These are phyloP conservation scores for Pigoraptor vietnamica DNA, from an alignment of 78 protist genomes.

Conservation along the genomic window DNA sequence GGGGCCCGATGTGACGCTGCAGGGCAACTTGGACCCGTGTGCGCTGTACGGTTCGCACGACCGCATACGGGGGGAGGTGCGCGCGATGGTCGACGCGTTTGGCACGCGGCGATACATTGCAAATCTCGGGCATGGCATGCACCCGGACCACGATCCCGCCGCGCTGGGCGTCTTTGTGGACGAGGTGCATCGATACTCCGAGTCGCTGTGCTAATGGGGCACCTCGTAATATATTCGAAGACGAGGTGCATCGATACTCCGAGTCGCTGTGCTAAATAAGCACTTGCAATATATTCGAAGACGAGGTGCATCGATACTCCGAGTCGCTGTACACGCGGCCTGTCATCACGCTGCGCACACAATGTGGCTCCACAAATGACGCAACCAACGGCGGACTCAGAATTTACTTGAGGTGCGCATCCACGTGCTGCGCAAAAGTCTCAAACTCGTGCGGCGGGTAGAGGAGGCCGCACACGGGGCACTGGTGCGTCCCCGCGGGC, in stretches of 20 bases:
- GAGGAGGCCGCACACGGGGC: not conserved
- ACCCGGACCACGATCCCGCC: slow-evolving; percentile 54
- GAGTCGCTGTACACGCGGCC: not conserved
- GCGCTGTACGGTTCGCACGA: slow-evolving; percentile 45
- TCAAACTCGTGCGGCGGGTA: not conserved
- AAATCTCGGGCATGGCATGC: slow-evolving; percentile 83
- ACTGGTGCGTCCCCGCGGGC: not conserved
- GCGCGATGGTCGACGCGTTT: slow-evolving; percentile 42
- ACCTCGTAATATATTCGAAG: too few relatives aligned
- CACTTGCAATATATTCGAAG: too few relatives aligned
- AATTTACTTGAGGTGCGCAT: not conserved
- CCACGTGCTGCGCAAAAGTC: not conserved
- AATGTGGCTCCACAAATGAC: not conserved
- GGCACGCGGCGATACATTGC: slow-evolving; percentile 51
- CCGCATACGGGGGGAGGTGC: slow-evolving; percentile 27
- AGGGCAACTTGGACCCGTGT: slow-evolving; percentile 85
- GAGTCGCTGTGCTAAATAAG: not conserved
- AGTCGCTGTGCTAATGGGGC: too few relatives aligned
- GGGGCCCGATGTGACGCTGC: slow-evolving; percentile 24
- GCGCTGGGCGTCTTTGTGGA: slow-evolving; percentile 39
- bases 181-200: slow-evolving; percentile 36
- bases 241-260: slow-evolving; percentile 37
- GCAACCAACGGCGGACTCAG: not conserved
- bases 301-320: slow-evolving; percentile 37
- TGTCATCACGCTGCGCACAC: too few relatives aligned